Evolutionary conservation across 2,329 filamentous ascomycete species (phyloP), one percentile per base, ranked within the genome.

Genomic region (Fusarium tricinctum): DNA sequence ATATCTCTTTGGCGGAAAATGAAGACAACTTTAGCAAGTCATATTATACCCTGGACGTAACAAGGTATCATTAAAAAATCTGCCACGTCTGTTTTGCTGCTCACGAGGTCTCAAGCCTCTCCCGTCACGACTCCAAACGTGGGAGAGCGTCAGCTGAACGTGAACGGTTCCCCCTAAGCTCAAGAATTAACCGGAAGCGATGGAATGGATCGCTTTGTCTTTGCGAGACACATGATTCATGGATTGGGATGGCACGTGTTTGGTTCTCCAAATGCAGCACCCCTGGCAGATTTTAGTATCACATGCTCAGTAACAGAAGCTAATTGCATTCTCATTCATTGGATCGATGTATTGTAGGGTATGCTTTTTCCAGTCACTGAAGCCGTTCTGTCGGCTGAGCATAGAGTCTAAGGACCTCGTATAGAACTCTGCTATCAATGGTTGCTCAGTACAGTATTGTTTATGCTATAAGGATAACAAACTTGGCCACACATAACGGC

Each of bases 181-280:
- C 17, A 44, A n/a, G 8, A n/a, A 66, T 22, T n/a, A 22, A 14
- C 32, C 35, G 46, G 32, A 49, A 60, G 19, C 44, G 38, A 54
- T 43, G 66, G 55, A 66, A 68, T 68, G 66, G 22, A 42, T 38
- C 39, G 39, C 63, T 49, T 63, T 61, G 43, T 52, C 8, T 22
- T 39, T 66, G 20, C 40, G 20, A 45, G 42, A 49, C 66, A 66
- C 66, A 69, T 69, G 66, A 69, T 66, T 61, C 44, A 63, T 58
- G 58, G 49, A 43, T 65, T 46, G 42, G 33, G 39, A 42, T 45
- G 44, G 66, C 66, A 69, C 66, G 66, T 69, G 66, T 60, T 35
- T 56, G 22, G 3, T 33, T 40, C 45, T 45, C 45, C 33, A 38
- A 63, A 47, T 32, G 46, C 50, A 63, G 17, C 47, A 45, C 48